These are phyloP conservation scores for Brassica carinata DNA, from an alignment of 345 rosid species.

Conservation along the genomic window DNA sequence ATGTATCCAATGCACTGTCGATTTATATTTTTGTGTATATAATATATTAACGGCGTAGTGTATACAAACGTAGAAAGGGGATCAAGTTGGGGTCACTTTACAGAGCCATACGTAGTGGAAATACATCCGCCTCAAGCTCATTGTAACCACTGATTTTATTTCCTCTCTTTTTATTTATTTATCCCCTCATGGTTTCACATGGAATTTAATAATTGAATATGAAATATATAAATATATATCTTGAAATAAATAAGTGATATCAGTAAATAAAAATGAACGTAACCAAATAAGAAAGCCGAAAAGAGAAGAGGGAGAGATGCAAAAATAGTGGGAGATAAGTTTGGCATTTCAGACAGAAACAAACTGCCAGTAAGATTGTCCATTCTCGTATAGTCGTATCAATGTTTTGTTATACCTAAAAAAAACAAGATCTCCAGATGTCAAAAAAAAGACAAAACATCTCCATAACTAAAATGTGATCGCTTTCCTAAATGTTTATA, in stretches of 20 bases:
- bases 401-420: constrained; percentile 38
- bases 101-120: constrained; percentile 44
- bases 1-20: background rate
- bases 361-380: constrained; percentile 45
- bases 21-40: background rate
- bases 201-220: background rate
- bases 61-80: constrained; percentile 33
- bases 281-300: constrained; percentile 10
- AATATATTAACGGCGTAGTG: background rate
- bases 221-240: background rate
- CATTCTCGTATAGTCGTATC: constrained; percentile 29
- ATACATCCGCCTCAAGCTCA: constrained; percentile 44
- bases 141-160: constrained; percentile 40
- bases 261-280: constrained; percentile 1
- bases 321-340: constrained; percentile 31
- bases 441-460: constrained; percentile 1
- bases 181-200: background rate
- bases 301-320: constrained; percentile 2
- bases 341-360: constrained; percentile 45
- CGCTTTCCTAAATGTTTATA: constrained; percentile 14
- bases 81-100: constrained; percentile 43
- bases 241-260: background rate
- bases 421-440: background rate
- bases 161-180: background rate
- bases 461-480: constrained; percentile 35